Base-by-base conservation (phyloP, 306 rosid genomes). In the Rosa persica region DNA sequence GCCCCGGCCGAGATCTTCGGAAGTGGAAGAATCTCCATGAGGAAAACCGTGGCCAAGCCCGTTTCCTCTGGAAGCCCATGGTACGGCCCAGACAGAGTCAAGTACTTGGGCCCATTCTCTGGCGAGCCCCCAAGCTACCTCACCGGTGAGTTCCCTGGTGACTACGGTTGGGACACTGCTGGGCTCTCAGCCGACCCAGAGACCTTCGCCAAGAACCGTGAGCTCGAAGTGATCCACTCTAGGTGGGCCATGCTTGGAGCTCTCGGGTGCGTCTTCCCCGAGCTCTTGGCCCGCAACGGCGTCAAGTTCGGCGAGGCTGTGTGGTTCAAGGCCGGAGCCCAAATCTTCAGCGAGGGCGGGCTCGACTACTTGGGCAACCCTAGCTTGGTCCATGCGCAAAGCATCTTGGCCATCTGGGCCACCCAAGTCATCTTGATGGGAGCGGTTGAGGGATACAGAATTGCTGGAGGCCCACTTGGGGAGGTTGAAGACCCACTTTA, bases 241-340 rank as follows among this genome's bases (percentile, higher is more conserved):
- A 85, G 93, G 43, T 92, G 97, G 98, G 98, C 98, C 87, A 94
- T 94, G 98, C 92, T 94, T 0, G 94, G 98, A 40, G 97, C 98
- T 0, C 69, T 94, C 5, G 97, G 97, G 1, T 87, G 93, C 11
- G 95, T 94, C 64, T 92, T 92, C 88, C 97, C 95, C 0, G 95
- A 90, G 85, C 97, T 94, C 47, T 52, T 90, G 86, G 72, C 98
- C 71, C 92, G 97, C 30, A 94, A 92, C 30, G 97, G 97, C 0
- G 95, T 94, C 42, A 88, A 92, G 77, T 94, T 94, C 46, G 97
- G 97, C 0, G 97, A 94, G 52, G 98, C 95, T 0, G 91, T 94
- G 2, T 94, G 98, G 98, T 94, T 94, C 83, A 94, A 94, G 87
- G 98, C 97, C 0, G 98, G 97, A 3, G 75, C 97, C 0, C 97